phyloP scores from a whole-genome alignment of 2,329 filamentous ascomycete genomes.

The Aspergillus jensenii region DNA sequence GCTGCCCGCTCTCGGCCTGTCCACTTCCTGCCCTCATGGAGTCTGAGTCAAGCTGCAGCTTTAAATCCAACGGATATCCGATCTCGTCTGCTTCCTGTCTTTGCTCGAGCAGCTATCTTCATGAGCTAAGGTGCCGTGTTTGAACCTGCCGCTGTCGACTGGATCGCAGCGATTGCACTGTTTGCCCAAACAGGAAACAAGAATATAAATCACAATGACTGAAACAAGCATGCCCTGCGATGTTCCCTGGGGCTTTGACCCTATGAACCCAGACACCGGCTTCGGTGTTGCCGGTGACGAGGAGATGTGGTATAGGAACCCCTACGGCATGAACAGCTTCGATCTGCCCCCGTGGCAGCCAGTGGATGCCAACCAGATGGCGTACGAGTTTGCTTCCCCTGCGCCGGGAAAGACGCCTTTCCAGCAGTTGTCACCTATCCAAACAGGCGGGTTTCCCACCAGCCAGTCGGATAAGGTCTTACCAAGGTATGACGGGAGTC shows the following conservation, averaged over 20 bases:
- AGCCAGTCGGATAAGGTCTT: neutral
- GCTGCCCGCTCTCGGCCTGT: neutral
- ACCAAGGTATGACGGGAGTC: constrained; percentile 3
- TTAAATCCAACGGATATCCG: neutral
- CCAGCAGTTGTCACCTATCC: neutral
- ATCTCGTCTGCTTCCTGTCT: neutral
- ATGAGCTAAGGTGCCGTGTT: neutral
- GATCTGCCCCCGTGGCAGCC: constrained; percentile 6
- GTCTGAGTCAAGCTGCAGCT: neutral
- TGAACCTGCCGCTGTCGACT: neutral
- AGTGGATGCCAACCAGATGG: neutral
- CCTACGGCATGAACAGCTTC: constrained; percentile 9
- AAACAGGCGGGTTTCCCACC: neutral
- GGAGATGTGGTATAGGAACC: constrained; percentile 11
- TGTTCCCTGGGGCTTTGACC: constrained; percentile 14
- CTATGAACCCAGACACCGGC: constrained; percentile 3
- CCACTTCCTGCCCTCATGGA: neutral
- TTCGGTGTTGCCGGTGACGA: constrained; percentile 6
- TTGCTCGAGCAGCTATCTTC: neutral
- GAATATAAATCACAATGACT: constrained; percentile 7
- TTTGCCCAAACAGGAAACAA: neutral
- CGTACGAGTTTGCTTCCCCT: constrained; percentile 4
- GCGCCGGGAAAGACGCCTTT: constrained; percentile 1
- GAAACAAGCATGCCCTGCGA: constrained; percentile 10
- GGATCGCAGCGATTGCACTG: neutral